Percentiles rank a stretch among this genome's conserved stretches.
phyloP scores from a whole-genome alignment of 352 stramenopile genomes.

The Globisporangium mamillatum region DNA sequence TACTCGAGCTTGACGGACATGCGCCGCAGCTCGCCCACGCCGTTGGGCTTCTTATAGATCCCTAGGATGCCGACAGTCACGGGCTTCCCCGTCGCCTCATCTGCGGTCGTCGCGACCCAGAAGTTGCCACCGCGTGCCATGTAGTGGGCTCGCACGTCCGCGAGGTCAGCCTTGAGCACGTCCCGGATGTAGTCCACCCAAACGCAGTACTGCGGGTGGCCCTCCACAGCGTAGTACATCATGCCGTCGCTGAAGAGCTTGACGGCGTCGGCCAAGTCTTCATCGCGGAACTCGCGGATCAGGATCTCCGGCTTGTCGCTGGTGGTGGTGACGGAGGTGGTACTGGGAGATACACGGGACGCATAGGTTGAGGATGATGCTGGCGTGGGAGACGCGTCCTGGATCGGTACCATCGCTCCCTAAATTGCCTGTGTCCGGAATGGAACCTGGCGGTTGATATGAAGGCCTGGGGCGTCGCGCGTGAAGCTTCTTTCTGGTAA shows the following conservation, averaged over 20 bases:
- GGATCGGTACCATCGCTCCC: not conserved
- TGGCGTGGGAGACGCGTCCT: not conserved
- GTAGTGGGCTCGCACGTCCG: conserved; percentile 9
- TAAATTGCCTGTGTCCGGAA: not conserved
- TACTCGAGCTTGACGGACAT: conserved; percentile 12
- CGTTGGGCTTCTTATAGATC: conserved; percentile 1
- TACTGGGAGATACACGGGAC: not conserved
- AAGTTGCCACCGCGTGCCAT: conserved; percentile 12
- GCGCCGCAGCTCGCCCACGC: conserved; percentile 8
- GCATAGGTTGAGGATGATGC: not conserved
- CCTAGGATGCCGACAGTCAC: conserved; percentile 13
- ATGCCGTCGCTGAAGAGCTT: conserved; percentile 21
- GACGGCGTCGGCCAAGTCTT: not conserved
- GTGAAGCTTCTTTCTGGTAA: not conserved
- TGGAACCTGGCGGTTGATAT: not conserved
- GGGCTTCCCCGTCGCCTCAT: not conserved
- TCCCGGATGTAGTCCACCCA: conserved; percentile 14
- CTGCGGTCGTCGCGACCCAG: conserved; percentile 7
- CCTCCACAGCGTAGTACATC: conserved; percentile 13
- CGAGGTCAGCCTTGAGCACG: conserved; percentile 6
- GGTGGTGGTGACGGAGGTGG: not conserved
- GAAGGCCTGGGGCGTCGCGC: not conserved
- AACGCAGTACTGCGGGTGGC: conserved; percentile 13
- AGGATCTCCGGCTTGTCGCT: not conserved
- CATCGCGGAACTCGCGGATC: conserved; percentile 8